Conservation (phyloP, 208 protist species). For the Leishmania martiniquensis region DNA sequence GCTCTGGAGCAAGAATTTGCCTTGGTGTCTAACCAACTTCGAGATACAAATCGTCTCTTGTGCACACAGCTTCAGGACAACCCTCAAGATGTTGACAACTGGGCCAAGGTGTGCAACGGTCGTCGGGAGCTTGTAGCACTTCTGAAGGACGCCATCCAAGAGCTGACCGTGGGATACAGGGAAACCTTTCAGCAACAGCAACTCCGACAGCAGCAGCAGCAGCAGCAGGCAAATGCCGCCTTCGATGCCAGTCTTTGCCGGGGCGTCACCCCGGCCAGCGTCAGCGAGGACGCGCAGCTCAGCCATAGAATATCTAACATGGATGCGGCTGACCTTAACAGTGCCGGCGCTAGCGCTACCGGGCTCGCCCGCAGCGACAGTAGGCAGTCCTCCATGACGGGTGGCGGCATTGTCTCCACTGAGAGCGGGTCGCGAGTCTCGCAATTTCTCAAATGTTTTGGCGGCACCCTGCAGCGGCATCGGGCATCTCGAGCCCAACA, state of each 20-base stretch:
- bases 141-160: conserved; percentile 57
- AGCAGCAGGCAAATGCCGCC: not conserved
- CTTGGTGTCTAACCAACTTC: conserved; percentile 62
- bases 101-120: conserved; percentile 89
- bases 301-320: not conserved
- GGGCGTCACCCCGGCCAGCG: not conserved
- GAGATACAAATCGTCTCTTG: conserved; percentile 81
- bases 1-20: conserved; percentile 69
- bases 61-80: conserved; percentile 91
- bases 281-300: conserved; percentile 5
- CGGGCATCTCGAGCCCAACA: conserved; percentile 25
- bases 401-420: conserved; percentile 8
- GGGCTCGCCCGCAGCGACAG: conserved; percentile 23
- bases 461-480: conserved; percentile 68
- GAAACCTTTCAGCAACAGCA: conserved; percentile 33
- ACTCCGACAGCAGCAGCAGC: conserved; percentile 21
- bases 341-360: conserved; percentile 8
- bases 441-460: conserved; percentile 53
- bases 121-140: conserved; percentile 79
- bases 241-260: not conserved
- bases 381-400: conserved; percentile 17
- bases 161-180: conserved; percentile 82
- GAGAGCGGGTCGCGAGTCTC: conserved; percentile 28
- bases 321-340: conserved; percentile 13
- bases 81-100: conserved; percentile 92